A percentile compares a stretch with the other conserved stretches of the same genome.
Evolutionary conservation across 306 rosid genomes (phyloP).

Genomic region (Prinsepia uniflora): DNA sequence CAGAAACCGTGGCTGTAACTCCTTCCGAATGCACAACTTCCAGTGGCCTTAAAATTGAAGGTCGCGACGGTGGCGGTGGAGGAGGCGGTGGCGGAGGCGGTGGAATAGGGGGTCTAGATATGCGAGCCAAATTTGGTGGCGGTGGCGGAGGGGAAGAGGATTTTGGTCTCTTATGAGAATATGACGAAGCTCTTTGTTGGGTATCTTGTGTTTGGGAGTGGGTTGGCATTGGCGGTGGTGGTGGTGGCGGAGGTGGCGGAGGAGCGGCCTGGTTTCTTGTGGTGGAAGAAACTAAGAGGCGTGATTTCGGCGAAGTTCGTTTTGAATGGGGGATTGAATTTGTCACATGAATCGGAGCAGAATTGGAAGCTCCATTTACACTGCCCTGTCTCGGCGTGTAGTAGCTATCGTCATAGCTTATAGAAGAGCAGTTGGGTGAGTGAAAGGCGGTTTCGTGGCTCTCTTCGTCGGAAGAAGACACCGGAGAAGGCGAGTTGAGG

Average conservation of each 20-base stretch:
- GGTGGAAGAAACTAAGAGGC: slow-evolving; percentile 37
- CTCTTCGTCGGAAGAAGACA: slow-evolving; percentile 42
- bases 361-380: slow-evolving; percentile 24
- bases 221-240: slow-evolving; percentile 10
- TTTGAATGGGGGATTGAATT: slow-evolving; percentile 57
- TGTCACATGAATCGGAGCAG: slow-evolving; percentile 24
- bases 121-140: slow-evolving; percentile 42
- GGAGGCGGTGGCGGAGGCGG: slow-evolving; percentile 35
- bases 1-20: not conserved
- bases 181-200: slow-evolving; percentile 8
- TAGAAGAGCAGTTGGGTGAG: slow-evolving; percentile 68
- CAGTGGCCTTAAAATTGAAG: slow-evolving; percentile 7
- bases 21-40: slow-evolving; percentile 30
- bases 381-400: slow-evolving; percentile 58
- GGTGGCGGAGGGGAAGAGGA: slow-evolving; percentile 68
- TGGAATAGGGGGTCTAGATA: slow-evolving; percentile 23
- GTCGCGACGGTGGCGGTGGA: slow-evolving; percentile 27
- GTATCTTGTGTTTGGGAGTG: not conserved
- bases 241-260: slow-evolving; percentile 29
- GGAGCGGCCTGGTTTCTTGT: slow-evolving; percentile 37
- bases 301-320: slow-evolving; percentile 74
- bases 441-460: slow-evolving; percentile 64
- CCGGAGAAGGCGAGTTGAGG: slow-evolving; percentile 42
- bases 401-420: slow-evolving; percentile 53
- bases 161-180: slow-evolving; percentile 46